These are phyloP conservation scores for Coemansia sp. DNA, from an alignment of 192 early-diverging fungal genomes.

Conservation along the genomic window DNA sequence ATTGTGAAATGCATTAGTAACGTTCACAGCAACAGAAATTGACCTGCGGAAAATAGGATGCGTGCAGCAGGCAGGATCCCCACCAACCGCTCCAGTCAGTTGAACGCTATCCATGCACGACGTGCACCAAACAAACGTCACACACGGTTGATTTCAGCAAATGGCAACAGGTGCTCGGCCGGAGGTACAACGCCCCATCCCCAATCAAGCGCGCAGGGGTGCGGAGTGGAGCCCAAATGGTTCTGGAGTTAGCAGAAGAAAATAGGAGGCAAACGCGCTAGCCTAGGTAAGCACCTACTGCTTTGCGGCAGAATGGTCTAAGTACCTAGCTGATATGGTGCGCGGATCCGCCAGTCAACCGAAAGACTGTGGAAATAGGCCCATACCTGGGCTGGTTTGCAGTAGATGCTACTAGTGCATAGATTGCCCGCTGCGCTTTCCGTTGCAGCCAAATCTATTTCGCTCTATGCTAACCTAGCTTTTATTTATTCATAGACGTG, in stretches of 20 bases:
- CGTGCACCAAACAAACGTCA: not conserved
- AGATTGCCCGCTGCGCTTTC: no score
- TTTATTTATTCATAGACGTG: not conserved
- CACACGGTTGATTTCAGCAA: not conserved
- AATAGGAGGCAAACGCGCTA: no score
- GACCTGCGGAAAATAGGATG: not conserved
- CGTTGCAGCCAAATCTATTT: not conserved
- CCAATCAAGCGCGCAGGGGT: no score
- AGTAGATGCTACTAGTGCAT: no score
- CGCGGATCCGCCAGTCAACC: not conserved
- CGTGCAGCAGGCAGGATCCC: not conserved
- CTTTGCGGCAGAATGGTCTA: no score
- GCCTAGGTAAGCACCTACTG: no score
- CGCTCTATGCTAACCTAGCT: not conserved
- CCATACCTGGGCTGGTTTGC: no score
- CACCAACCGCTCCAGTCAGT: not conserved
- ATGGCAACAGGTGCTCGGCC: not conserved
- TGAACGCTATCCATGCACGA: not conserved
- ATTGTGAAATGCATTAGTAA: not conserved
- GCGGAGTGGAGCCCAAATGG: no score
- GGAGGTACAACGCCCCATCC: not conserved
- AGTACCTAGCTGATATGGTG: no score
- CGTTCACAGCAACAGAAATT: not conserved
- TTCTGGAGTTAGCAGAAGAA: no score
- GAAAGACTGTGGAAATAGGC: no score